Conservation (phyloP, 169 alveolate species). For the Toxoplasma gondii region DNA sequence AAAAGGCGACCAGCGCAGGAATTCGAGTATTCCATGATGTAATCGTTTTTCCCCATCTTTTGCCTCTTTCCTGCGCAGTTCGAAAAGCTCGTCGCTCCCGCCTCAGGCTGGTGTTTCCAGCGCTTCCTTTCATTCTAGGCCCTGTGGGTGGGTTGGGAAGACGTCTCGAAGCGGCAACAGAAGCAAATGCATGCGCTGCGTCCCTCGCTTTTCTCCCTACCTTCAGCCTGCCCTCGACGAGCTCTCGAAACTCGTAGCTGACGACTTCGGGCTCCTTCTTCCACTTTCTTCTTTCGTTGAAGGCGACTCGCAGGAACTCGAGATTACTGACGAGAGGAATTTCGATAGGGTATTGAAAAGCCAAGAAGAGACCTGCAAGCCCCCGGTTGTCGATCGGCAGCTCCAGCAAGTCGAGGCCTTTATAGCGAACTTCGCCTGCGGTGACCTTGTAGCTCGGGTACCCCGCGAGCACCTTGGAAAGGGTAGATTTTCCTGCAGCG, state of each 20-base stretch:
- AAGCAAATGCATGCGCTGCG: no score
- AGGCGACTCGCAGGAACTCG: slow-evolving; percentile 71
- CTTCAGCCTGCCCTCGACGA: slow-evolving; percentile 14
- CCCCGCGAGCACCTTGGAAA: slow-evolving; percentile 76
- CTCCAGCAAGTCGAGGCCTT: slow-evolving; percentile 70
- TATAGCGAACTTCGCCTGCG: slow-evolving; percentile 66
- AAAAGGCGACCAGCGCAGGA: no score
- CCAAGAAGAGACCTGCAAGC: slow-evolving; percentile 75
- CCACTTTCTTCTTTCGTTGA: slow-evolving; percentile 71
- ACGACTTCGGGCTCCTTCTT: slow-evolving; percentile 71
- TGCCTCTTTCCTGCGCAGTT: no score
- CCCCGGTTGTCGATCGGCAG: slow-evolving; percentile 74
- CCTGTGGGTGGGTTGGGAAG: no score
- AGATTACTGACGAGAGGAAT: slow-evolving; percentile 74
- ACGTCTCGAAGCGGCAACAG: no score
- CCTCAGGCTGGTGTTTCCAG: no score
- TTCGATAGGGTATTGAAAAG: slow-evolving; percentile 79
- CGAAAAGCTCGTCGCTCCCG: no score
- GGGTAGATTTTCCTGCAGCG: slow-evolving; percentile 74
- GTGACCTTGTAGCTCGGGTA: slow-evolving; percentile 76
- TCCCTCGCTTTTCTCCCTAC: neutral
- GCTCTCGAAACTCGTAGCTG: slow-evolving; percentile 65
- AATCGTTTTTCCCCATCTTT: no score
- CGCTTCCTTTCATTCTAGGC: no score
- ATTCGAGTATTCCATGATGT: no score